phyloP scores from a whole-genome alignment of 306 rosid genomes.

The Acacia crassicarpa region DNA sequence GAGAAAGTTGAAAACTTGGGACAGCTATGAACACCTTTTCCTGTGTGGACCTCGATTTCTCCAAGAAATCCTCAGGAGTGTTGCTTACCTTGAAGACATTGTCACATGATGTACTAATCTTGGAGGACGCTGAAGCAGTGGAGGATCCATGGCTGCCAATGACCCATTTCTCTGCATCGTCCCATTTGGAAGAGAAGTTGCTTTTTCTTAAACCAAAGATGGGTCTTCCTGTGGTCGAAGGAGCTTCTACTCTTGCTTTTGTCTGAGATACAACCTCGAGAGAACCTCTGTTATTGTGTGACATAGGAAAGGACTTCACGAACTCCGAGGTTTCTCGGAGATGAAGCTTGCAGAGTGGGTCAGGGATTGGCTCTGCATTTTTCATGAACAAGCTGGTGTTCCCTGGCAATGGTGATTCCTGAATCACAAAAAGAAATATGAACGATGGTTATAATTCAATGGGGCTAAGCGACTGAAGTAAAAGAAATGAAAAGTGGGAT shows the following conservation, averaged over 20 bases:
- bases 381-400: background rate
- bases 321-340: slow-evolving; percentile 1
- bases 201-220: background rate
- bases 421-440: background rate
- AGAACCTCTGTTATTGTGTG: background rate
- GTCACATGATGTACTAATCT: background rate
- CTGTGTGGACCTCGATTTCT: background rate
- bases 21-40: background rate
- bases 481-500: background rate
- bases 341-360: background rate
- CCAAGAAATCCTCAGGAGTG: background rate
- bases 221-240: background rate
- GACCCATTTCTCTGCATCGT: background rate
- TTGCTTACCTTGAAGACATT: background rate
- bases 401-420: background rate
- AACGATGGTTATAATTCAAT: background rate
- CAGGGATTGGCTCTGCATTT: background rate
- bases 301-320: background rate
- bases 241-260: background rate
- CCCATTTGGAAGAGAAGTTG: background rate
- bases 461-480: background rate
- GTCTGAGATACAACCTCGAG: background rate
- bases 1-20: slow-evolving; percentile 35
- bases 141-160: background rate
- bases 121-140: background rate